These are phyloP conservation scores for Trichosporon ovoides DNA, from an alignment of 1,284 basidiomycete species.

Conservation along the genomic window DNA sequence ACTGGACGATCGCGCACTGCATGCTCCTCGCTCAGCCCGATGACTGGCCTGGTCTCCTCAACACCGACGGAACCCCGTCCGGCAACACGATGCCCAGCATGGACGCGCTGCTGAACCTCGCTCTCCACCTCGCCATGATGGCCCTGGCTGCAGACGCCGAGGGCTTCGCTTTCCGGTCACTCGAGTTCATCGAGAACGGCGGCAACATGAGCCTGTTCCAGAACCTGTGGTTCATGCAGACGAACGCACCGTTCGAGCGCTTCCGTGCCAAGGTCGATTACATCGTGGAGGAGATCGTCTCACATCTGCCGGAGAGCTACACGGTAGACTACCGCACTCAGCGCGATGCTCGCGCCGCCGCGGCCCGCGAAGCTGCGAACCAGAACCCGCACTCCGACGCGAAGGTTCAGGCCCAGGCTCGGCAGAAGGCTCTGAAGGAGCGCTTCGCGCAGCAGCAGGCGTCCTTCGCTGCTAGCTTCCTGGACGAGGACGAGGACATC, in stretches of 20 bases:
- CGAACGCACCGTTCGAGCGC: slow-evolving; percentile 64
- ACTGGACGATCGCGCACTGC: slow-evolving; percentile 38
- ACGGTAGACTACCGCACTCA: slow-evolving; percentile 51
- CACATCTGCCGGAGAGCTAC: slow-evolving; percentile 46
- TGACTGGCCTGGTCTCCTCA: slow-evolving; percentile 25
- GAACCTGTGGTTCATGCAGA: slow-evolving; percentile 68
- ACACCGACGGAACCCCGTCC: slow-evolving; percentile 16
- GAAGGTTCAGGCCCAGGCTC: slow-evolving; percentile 35
- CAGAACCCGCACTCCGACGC: slow-evolving; percentile 52
- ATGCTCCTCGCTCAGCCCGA: slow-evolving; percentile 31
- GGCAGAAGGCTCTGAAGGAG: slow-evolving; percentile 83
- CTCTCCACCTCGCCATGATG: slow-evolving; percentile 77
- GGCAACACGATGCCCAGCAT: slow-evolving; percentile 30
- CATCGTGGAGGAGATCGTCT: slow-evolving; percentile 66
- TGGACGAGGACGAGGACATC: slow-evolving; percentile 56
- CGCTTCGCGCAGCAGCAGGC: slow-evolving; percentile 89
- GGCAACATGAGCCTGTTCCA: slow-evolving; percentile 52
- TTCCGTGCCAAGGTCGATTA: slow-evolving; percentile 68
- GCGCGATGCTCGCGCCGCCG: slow-evolving; percentile 30
- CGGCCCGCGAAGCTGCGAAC: slow-evolving; percentile 45
- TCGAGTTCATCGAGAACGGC: slow-evolving; percentile 54
- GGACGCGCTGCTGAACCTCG: slow-evolving; percentile 70
- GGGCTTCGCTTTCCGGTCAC: slow-evolving; percentile 59
- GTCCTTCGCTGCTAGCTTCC: slow-evolving; percentile 55
- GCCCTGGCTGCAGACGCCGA: slow-evolving; percentile 64